Base-by-base conservation (phyloP, 768 basidiomycete species). In the Boletus sp. region DNA sequence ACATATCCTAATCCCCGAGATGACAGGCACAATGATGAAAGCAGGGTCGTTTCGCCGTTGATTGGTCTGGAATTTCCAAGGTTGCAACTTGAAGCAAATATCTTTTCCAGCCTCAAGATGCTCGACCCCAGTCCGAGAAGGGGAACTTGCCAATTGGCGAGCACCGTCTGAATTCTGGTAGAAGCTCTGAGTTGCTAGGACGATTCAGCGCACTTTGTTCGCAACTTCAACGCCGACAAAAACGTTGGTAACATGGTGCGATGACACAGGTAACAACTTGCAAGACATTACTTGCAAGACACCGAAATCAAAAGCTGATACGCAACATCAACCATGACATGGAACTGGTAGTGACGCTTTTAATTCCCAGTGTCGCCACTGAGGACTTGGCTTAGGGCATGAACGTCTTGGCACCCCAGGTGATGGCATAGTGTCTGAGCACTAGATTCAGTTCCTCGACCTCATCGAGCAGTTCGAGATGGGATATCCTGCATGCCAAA, bases 401-500 rank as follows among this genome's bases (percentile, higher is more conserved):
- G 33, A 52, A 46, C 9, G 32, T 36, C 48, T 55, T 65, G 11
- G 52, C 50, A 41, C 58, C 58, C 94, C 94, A 98, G 0, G 88
- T 85, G 55, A 98, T 83, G 14, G 88, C 92, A 48, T 61, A 61
- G 41, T 56, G 55, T 11, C 29, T 37, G 18, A 61, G 58, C 5
- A 61, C 90, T 5, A 99, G 80, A 55, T 94, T 89, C 18, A 99
- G 79, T 72, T 98, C 96, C 71, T 99, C 96, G 9, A 94, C 78
- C 72, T 99, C 60, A 3, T 61, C 96, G 5, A 99, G 80, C 72
- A 91, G 80, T 68, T 98, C 96, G 15, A 97, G 78, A 54, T 75
- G 78, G 0, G 89, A 80, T 64, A 95, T 87, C 64, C 94, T 94
- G 62, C 1, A 7, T 11, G 17, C 2, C 20, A 45, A 24, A 18